These are phyloP conservation scores for Xenosphaeropsis pyriputrescens DNA, from an alignment of 2,329 filamentous ascomycete genomes.

Conservation along the genomic window DNA sequence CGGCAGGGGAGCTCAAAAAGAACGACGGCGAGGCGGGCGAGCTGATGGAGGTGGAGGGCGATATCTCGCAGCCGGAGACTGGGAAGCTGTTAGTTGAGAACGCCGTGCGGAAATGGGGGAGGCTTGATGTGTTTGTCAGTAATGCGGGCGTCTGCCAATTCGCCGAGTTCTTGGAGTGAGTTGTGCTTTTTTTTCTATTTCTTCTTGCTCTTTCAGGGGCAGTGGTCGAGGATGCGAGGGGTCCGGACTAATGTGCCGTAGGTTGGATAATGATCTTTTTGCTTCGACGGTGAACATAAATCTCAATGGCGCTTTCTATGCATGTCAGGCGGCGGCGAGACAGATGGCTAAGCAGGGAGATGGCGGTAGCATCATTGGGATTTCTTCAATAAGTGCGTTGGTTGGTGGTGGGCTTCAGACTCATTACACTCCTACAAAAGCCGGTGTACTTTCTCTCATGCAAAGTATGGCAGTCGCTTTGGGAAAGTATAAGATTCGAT, in stretches of 20 bases:
- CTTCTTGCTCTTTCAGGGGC: constrained; percentile 3
- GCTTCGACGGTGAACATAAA: constrained; percentile 63
- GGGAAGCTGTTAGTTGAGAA: constrained; percentile 51
- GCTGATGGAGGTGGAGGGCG: constrained; percentile 58
- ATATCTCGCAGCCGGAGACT: constrained; percentile 63
- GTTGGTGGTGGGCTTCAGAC: constrained; percentile 67
- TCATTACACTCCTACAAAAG: constrained; percentile 88
- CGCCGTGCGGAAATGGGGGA: constrained; percentile 45
- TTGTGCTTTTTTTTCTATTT: constrained; percentile 5
- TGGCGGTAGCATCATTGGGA: constrained; percentile 71
- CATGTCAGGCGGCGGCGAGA: constrained; percentile 68
- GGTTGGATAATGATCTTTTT: constrained; percentile 56
- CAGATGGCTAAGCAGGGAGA: constrained; percentile 58
- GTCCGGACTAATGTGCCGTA: constrained; percentile 12
- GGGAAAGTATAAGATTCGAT: constrained; percentile 61
- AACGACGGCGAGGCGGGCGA: constrained; percentile 26
- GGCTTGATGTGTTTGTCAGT: constrained; percentile 67
- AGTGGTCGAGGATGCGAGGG: background rate
- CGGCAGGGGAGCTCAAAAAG: constrained; percentile 31
- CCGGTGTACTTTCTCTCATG: constrained; percentile 67
- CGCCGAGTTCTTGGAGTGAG: constrained; percentile 64
- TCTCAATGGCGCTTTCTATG: constrained; percentile 74
- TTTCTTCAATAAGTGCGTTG: constrained; percentile 59
- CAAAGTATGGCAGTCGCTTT: constrained; percentile 70
- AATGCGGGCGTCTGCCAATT: constrained; percentile 87